These are phyloP conservation scores for Paecilomyces formosus DNA, from an alignment of 2,329 filamentous ascomycete genomes.

Conservation along the genomic window DNA sequence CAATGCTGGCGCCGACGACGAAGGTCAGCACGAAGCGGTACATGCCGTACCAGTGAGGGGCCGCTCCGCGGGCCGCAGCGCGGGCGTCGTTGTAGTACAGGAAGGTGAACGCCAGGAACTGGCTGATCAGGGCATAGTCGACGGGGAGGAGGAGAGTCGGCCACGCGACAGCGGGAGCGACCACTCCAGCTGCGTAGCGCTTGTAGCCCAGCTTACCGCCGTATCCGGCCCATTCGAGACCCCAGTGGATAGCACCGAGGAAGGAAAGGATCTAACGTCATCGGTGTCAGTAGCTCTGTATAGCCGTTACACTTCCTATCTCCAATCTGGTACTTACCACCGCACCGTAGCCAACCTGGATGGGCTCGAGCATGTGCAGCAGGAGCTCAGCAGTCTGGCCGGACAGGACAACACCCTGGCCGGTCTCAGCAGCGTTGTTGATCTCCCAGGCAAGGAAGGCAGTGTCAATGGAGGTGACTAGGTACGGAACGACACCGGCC, in stretches of 20 bases:
- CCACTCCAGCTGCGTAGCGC: slow-evolving; percentile 75
- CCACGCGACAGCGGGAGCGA: slow-evolving; percentile 77
- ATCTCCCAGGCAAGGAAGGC: slow-evolving; percentile 77
- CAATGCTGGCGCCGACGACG: slow-evolving; percentile 75
- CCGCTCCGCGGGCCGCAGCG: slow-evolving; percentile 67
- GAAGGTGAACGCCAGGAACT: slow-evolving; percentile 77
- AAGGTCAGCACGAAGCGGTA: slow-evolving; percentile 92
- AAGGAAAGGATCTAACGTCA: slow-evolving; percentile 71
- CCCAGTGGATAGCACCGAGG: slow-evolving; percentile 90
- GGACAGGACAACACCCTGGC: slow-evolving; percentile 57
- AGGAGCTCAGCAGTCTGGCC: slow-evolving; percentile 65
- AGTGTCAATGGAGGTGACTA: slow-evolving; percentile 75
- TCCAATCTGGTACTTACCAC: slow-evolving; percentile 48
- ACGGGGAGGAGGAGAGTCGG: slow-evolving; percentile 77
- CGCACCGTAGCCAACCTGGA: slow-evolving; percentile 87
- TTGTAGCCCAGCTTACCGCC: slow-evolving; percentile 62
- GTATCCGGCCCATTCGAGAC: slow-evolving; percentile 72
- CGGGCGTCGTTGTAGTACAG: slow-evolving; percentile 79
- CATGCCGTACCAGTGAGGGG: slow-evolving; percentile 75
- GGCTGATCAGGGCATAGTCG: slow-evolving; percentile 76
- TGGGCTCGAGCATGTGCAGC: slow-evolving; percentile 69
- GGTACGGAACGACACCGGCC: slow-evolving; percentile 76
- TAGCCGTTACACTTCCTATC: background rate
- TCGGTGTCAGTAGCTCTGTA: background rate
- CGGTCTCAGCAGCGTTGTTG: slow-evolving; percentile 57